Evolutionary conservation across 768 basidiomycete genomes (phyloP).

Genomic region (Nidularia pulvinata): DNA sequence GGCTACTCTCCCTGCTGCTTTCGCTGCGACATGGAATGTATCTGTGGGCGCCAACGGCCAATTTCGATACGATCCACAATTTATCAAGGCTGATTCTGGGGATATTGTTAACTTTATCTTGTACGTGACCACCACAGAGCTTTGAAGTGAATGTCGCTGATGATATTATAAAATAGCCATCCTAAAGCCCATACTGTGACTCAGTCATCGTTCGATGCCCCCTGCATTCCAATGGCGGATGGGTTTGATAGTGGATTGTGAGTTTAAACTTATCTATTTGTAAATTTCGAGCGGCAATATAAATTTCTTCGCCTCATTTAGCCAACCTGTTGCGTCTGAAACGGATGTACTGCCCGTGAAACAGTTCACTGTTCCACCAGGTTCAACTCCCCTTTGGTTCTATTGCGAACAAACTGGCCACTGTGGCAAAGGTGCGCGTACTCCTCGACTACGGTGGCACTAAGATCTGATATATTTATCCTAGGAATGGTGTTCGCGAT

Average conservation of each 20-base stretch:
- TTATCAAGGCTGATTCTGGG: slow-evolving; percentile 36
- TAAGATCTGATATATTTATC: neutral
- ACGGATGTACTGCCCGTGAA: slow-evolving; percentile 33
- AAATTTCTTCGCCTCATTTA: slow-evolving; percentile 1
- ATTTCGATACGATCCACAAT: slow-evolving; percentile 28
- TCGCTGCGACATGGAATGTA: slow-evolving; percentile 26
- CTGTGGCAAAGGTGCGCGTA: slow-evolving; percentile 36
- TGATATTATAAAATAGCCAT: slow-evolving; percentile 19
- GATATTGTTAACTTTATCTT: slow-evolving; percentile 50
- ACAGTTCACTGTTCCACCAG: slow-evolving; percentile 36
- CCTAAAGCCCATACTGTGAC: slow-evolving; percentile 51
- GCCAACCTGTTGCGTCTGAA: slow-evolving; percentile 38
- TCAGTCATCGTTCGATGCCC: slow-evolving; percentile 42
- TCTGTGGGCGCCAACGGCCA: slow-evolving; percentile 30
- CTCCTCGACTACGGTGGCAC: neutral
- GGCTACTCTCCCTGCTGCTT: slow-evolving; percentile 20
- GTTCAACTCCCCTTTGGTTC: slow-evolving; percentile 50
- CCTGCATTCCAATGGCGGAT: slow-evolving; percentile 21
- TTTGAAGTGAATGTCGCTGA: too few relatives aligned
- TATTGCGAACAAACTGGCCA: slow-evolving; percentile 55
- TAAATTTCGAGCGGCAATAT: neutral
- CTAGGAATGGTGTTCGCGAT: slow-evolving; percentile 68
- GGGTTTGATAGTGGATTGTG: slow-evolving; percentile 37
- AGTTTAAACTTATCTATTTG: slow-evolving; percentile 6
- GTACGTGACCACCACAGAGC: slow-evolving; percentile 26